Evolutionary conservation across 257 asterid species (phyloP).

Genomic region (Solanum arcanum): DNA sequence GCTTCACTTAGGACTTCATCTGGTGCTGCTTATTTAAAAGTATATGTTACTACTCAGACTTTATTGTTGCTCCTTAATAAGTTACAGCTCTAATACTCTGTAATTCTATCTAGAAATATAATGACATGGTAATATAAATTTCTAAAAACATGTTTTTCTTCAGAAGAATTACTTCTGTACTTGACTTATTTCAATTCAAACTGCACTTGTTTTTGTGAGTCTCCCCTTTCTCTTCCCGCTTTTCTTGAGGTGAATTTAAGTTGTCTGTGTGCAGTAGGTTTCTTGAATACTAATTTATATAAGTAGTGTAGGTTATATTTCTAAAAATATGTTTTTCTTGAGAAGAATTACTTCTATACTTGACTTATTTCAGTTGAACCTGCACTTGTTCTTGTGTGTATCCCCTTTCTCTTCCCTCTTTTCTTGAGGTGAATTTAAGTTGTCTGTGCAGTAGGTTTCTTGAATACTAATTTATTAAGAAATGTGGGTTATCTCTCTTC

Average conservation of each 20-base stretch:
- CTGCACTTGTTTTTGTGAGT: background rate
- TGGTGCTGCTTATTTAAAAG: background rate
- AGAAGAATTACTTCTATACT: background rate
- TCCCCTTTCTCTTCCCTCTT: background rate
- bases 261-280: background rate
- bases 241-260: background rate
- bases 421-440: background rate
- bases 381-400: background rate
- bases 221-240: background rate
- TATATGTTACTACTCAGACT: background rate
- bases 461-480: background rate
- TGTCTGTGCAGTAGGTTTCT: background rate
- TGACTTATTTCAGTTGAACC: background rate
- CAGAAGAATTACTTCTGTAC: background rate
- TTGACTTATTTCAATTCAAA: background rate
- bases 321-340: background rate
- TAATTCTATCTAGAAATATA: background rate
- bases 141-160: background rate
- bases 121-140: background rate
- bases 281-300: background rate
- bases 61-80: background rate
- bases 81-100: background rate
- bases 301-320: background rate
- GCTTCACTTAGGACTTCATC: background rate
- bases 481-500: background rate